phyloP scores from a whole-genome alignment of 257 asterid genomes.

The Coffea eugenioides region DNA sequence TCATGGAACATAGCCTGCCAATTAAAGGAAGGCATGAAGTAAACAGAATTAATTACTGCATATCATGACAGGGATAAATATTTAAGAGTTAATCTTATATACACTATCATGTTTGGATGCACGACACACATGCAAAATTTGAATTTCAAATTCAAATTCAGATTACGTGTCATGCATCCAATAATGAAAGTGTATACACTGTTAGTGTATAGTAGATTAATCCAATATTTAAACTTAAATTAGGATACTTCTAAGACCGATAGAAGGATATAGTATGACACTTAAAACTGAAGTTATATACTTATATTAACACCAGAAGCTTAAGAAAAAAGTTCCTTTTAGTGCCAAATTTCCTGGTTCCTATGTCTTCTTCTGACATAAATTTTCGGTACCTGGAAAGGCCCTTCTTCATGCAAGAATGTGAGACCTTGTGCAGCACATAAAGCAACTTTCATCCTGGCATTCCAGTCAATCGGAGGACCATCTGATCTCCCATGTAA shows the following conservation, averaged over 20 bases:
- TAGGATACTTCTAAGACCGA: not conserved
- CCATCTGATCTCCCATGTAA: constrained; percentile 87
- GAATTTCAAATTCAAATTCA: too few relatives aligned
- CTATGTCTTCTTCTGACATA: constrained; percentile 4
- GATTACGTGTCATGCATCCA: too few relatives aligned
- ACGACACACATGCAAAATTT: too few relatives aligned
- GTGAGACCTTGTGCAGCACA: constrained; percentile 97
- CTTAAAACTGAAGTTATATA: not conserved
- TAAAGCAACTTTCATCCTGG: constrained; percentile 81
- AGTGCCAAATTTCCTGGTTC: not conserved
- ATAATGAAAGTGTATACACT: too few relatives aligned
- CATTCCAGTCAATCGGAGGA: constrained; percentile 94
- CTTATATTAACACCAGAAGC: not conserved
- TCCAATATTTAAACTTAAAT: constrained; percentile 9
- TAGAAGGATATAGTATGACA: not conserved
- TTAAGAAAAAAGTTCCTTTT: not conserved
- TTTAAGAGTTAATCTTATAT: not conserved
- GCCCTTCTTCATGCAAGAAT: constrained; percentile 95
- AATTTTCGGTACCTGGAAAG: constrained; percentile 70
- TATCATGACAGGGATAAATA: not conserved
- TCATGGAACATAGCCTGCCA: constrained; percentile 95
- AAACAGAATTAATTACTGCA: constrained; percentile 7
- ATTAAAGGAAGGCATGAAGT: constrained; percentile 19
- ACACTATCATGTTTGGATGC: too few relatives aligned
- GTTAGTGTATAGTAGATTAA: too few relatives aligned